These are phyloP conservation scores for Tuber melanosporum DNA, from an alignment of 495 filamentous ascomycete species.

Conservation along the genomic window DNA sequence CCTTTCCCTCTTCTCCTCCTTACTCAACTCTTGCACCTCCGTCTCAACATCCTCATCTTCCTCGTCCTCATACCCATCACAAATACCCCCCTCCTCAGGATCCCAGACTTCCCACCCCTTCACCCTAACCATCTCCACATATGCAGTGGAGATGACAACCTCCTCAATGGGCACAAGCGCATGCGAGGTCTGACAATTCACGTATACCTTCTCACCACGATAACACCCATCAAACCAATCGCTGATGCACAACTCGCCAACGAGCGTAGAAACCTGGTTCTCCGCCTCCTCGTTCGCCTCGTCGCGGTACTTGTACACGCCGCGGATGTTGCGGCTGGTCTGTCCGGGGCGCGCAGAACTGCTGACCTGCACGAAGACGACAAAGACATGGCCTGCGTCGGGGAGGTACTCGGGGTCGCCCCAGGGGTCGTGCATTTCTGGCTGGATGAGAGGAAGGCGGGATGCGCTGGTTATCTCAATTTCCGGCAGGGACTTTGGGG, in stretches of 20 bases:
- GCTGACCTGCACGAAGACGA: neutral
- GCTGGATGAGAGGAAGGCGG: neutral
- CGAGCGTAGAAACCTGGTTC: neutral
- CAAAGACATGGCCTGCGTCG: neutral
- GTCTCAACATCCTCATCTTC: neutral
- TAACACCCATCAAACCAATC: constrained; percentile 4
- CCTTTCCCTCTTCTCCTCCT: neutral
- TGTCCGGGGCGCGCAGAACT: neutral
- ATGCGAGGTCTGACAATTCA: neutral
- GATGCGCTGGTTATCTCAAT: neutral
- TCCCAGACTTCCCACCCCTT: neutral
- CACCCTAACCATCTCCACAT: neutral
- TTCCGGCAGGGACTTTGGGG: neutral
- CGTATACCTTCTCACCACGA: neutral
- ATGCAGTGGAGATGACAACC: neutral
- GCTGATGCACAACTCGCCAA: neutral
- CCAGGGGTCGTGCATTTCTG: neutral
- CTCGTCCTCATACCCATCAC: neutral
- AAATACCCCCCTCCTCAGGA: neutral
- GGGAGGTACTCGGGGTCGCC: neutral
- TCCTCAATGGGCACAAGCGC: neutral
- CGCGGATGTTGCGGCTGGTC: neutral
- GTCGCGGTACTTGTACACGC: constrained; percentile 1
- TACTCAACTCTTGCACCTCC: neutral
- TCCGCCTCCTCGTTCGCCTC: neutral